A percentile compares a stretch with the other conserved stretches of the same genome.
Conservation (phyloP, 2,329 filamentous ascomycete species). For the Scedosporium boydii region DNA sequence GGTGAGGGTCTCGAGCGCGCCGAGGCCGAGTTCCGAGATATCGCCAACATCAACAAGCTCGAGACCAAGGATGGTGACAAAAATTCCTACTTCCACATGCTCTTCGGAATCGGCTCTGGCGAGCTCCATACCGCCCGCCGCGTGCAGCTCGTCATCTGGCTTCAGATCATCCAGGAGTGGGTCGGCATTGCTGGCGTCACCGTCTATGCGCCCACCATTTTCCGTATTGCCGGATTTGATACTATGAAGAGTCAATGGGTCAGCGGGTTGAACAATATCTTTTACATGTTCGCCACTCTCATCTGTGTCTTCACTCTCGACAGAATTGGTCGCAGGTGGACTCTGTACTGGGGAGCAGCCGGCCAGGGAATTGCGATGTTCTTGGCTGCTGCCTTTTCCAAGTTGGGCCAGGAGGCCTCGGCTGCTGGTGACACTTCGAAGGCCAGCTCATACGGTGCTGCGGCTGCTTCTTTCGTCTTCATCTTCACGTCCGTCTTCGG, state of each 20-base stretch:
- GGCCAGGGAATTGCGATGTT: slow-evolving; percentile 48
- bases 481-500: slow-evolving; percentile 55
- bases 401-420: slow-evolving; percentile 32
- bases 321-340: slow-evolving; percentile 28
- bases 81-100: slow-evolving; percentile 55
- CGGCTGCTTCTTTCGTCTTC: slow-evolving; percentile 59
- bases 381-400: slow-evolving; percentile 49
- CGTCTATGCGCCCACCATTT: slow-evolving; percentile 49
- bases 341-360: slow-evolving; percentile 32
- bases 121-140: slow-evolving; percentile 58
- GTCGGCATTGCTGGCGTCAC: slow-evolving; percentile 62
- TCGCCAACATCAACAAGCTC: slow-evolving; percentile 50
- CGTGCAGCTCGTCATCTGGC: slow-evolving; percentile 61
- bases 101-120: slow-evolving; percentile 55
- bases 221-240: slow-evolving; percentile 57
- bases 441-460: slow-evolving; percentile 51
- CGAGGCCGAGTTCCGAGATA: slow-evolving; percentile 59
- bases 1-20: slow-evolving; percentile 42
- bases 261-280: slow-evolving; percentile 38
- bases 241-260: slow-evolving; percentile 54
- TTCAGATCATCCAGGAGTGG: slow-evolving; percentile 64
- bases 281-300: slow-evolving; percentile 37
- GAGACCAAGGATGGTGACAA: slow-evolving; percentile 50
- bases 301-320: slow-evolving; percentile 30
- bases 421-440: slow-evolving; percentile 26